These are phyloP conservation scores for Ramalina peruviana DNA, from an alignment of 495 filamentous ascomycete genomes.

Conservation along the genomic window DNA sequence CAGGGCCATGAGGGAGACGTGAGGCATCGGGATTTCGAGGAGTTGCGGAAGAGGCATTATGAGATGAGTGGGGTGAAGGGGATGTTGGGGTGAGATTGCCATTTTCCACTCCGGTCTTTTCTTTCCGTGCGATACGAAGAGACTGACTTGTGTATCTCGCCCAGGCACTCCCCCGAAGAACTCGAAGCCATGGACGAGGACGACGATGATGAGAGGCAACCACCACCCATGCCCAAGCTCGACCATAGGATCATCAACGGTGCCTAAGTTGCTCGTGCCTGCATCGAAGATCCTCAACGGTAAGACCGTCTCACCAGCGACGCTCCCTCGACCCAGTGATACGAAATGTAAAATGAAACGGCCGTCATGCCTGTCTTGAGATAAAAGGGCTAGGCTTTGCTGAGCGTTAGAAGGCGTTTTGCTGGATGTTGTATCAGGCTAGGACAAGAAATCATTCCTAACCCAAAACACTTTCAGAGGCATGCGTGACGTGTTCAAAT, in stretches of 20 bases:
- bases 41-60: constrained; percentile 87
- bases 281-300: neutral
- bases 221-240: constrained; percentile 11
- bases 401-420: too few relatives aligned
- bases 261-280: neutral
- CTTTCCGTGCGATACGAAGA: neutral
- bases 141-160: neutral
- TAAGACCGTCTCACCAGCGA: neutral
- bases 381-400: too few relatives aligned
- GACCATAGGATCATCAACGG: constrained; percentile 6
- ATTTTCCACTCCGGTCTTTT: too few relatives aligned
- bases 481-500: neutral
- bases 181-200: constrained; percentile 40
- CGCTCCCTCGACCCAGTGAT: neutral
- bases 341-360: neutral
- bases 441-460: too few relatives aligned
- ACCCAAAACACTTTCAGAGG: too few relatives aligned
- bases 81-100: constrained; percentile 53
- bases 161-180: constrained; percentile 20
- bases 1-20: constrained; percentile 65
- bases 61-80: constrained; percentile 95
- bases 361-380: neutral
- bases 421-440: too few relatives aligned
- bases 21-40: constrained; percentile 84
- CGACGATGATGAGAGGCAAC: constrained; percentile 22